Conservation (phyloP, 768 basidiomycete genomes). For the Paxillus rubicundulus region DNA sequence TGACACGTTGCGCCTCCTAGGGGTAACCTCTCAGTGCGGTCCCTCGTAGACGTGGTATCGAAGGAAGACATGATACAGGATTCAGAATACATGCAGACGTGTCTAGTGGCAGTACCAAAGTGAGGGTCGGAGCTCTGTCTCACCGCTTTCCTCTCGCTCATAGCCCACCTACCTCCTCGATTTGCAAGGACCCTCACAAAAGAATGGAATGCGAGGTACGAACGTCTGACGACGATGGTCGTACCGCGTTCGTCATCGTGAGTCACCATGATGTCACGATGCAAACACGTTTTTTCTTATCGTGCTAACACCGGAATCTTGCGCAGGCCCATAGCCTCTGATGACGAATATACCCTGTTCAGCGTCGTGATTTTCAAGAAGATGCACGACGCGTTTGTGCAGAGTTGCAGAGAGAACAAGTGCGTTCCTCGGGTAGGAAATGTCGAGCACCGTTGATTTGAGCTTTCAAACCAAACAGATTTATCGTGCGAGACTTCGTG, state of each 20-base stretch:
- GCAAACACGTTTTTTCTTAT: conserved; percentile 18
- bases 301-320: conserved; percentile 3
- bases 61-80: conserved; percentile 80
- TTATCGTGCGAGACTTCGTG: conserved; percentile 91
- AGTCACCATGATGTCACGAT: conserved; percentile 26
- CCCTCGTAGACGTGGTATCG: conserved; percentile 80
- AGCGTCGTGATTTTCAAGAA: conserved; percentile 86
- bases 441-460: background rate
- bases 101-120: conserved; percentile 94
- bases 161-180: conserved; percentile 13
- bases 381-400: conserved; percentile 87
- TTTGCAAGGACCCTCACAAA: conserved; percentile 65
- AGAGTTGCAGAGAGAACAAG: conserved; percentile 96
- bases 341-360: conserved; percentile 87
- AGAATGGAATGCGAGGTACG: conserved; percentile 89
- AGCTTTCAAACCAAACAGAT: conserved; percentile 46
- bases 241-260: conserved; percentile 91
- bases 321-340: conserved; percentile 67
- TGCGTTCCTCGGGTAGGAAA: conserved; percentile 34
- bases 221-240: conserved; percentile 83
- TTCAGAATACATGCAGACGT: conserved; percentile 91
- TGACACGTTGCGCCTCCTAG: conserved; percentile 38
- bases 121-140: conserved; percentile 37
- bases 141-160: conserved; percentile 9
- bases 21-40: conserved; percentile 91